Percentiles rank a stretch among this genome's conserved stretches.
Evolutionary conservation across 1,139 yeast genomes (phyloP).

Genomic region (Spencermartinsiella ligniputridi): DNA sequence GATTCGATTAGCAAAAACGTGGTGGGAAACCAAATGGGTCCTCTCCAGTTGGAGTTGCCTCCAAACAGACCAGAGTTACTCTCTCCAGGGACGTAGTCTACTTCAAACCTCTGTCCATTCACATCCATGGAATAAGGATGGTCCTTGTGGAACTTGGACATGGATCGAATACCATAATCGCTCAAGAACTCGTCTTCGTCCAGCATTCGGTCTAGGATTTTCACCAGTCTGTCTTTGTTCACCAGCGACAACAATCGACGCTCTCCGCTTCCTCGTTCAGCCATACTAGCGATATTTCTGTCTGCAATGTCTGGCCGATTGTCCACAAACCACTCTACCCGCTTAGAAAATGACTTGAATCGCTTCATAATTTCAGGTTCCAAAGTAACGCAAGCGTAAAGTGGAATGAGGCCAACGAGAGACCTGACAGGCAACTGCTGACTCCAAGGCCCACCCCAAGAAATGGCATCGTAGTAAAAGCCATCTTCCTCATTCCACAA

Average conservation of each 20-base stretch:
- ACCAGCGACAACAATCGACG: slow-evolving; percentile 79
- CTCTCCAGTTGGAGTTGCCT: slow-evolving; percentile 97
- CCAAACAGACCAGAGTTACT: slow-evolving; percentile 95
- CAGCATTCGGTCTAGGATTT: slow-evolving; percentile 76
- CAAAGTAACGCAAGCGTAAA: slow-evolving; percentile 84
- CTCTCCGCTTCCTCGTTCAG: slow-evolving; percentile 80
- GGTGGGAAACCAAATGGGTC: slow-evolving; percentile 98
- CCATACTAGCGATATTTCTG: slow-evolving; percentile 88
- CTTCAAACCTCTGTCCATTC: slow-evolving; percentile 68
- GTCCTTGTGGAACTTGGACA: slow-evolving; percentile 82
- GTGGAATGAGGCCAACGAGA: slow-evolving; percentile 86
- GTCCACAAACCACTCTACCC: slow-evolving; percentile 82
- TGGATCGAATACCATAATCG: slow-evolving; percentile 81
- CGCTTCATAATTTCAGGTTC: slow-evolving; percentile 79
- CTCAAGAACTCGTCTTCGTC: slow-evolving; percentile 88
- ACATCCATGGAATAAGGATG: slow-evolving; percentile 87
- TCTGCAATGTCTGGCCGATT: slow-evolving; percentile 71
- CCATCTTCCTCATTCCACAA: slow-evolving; percentile 90
- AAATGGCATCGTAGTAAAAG: slow-evolving; percentile 88
- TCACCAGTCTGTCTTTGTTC: slow-evolving; percentile 70
- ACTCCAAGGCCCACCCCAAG: slow-evolving; percentile 70
- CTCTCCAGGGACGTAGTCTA: slow-evolving; percentile 86
- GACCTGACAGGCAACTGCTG: slow-evolving; percentile 84
- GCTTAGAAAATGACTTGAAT: slow-evolving; percentile 80
- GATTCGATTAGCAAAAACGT: slow-evolving; percentile 86